Percentiles rank a stretch among this genome's conserved stretches.
phyloP scores from a whole-genome alignment of 441 rosid genomes.

The Macaranga tanarius region DNA sequence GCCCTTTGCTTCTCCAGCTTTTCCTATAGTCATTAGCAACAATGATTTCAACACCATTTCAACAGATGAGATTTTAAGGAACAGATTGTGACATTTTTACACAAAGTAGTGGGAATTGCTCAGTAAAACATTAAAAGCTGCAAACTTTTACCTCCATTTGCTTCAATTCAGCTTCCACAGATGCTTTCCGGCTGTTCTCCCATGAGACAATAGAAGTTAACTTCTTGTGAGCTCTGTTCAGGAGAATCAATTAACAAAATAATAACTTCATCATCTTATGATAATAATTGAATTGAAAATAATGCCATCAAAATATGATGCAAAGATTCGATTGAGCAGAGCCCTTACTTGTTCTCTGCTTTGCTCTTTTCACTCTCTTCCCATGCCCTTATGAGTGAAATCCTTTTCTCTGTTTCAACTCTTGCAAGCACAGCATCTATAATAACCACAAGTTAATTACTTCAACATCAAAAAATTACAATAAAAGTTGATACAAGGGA shows the following conservation, averaged over 20 bases:
- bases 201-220: slow-evolving; percentile 63
- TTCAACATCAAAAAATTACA: neutral
- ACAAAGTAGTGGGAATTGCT: neutral
- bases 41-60: neutral
- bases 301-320: neutral
- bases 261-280: neutral
- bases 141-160: slow-evolving; percentile 51
- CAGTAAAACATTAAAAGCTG: neutral
- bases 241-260: neutral
- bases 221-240: slow-evolving; percentile 79
- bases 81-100: neutral
- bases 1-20: slow-evolving; percentile 80
- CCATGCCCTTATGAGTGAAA: slow-evolving; percentile 87
- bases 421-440: slow-evolving; percentile 80
- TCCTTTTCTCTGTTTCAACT: slow-evolving; percentile 75
- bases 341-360: slow-evolving; percentile 83
- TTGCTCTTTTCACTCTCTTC: slow-evolving; percentile 91
- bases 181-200: slow-evolving; percentile 84
- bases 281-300: neutral
- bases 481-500: neutral
- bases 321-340: neutral
- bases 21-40: slow-evolving; percentile 43
- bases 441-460: slow-evolving; percentile 3
- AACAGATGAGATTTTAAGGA: neutral
- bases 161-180: slow-evolving; percentile 75